These are phyloP conservation scores for Flaveria bidentis DNA, from an alignment of 129 eudicot genomes.

Conservation along the genomic window DNA sequence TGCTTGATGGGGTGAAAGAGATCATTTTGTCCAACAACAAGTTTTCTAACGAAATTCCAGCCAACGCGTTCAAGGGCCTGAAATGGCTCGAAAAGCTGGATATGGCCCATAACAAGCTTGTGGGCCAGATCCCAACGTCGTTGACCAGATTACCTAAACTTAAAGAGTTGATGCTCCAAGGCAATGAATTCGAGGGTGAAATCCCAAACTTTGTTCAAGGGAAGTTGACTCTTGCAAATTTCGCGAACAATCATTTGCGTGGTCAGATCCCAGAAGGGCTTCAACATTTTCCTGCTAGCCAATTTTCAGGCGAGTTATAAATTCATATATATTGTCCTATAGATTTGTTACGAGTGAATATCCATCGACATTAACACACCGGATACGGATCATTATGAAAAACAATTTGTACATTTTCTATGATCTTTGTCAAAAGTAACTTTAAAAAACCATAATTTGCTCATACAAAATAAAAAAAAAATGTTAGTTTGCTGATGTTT, in stretches of 20 bases:
- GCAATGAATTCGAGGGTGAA: slow-evolving; percentile 57
- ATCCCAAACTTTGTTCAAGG: slow-evolving; percentile 47
- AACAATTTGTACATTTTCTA: background rate
- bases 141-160: slow-evolving; percentile 53
- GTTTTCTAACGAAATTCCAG: slow-evolving; percentile 51
- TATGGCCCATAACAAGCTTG: slow-evolving; percentile 49
- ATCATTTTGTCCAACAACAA: slow-evolving; percentile 56
- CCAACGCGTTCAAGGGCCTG: slow-evolving; percentile 56
- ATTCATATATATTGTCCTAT: background rate
- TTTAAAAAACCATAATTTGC: background rate
- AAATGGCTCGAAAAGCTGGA: slow-evolving; percentile 49
- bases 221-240: slow-evolving; percentile 36
- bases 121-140: slow-evolving; percentile 57
- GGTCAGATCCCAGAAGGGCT: slow-evolving; percentile 66
- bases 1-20: slow-evolving; percentile 31
- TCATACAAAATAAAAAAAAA: background rate
- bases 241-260: slow-evolving; percentile 55
- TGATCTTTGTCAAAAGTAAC: slow-evolving; percentile 12
- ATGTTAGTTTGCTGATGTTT: background rate
- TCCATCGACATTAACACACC: background rate
- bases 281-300: slow-evolving; percentile 30
- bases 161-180: slow-evolving; percentile 49
- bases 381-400: too few species aligned
- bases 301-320: slow-evolving; percentile 48
- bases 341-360: background rate